Base-by-base conservation (phyloP, 306 rosid species). In the Fragaria iinumae region DNA sequence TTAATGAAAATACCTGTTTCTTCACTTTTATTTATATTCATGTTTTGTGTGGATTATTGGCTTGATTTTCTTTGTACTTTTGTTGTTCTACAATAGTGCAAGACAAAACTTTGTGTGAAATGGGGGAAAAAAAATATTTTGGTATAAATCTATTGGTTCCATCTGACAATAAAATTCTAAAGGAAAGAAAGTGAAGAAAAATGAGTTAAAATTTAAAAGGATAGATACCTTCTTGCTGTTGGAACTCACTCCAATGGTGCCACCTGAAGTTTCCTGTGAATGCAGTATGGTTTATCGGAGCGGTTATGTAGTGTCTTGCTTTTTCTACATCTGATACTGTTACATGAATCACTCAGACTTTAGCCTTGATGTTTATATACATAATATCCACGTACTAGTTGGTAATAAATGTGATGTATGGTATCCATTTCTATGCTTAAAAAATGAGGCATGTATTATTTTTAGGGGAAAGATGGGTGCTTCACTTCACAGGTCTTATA, bases 381-480 rank as follows among this genome's bases (percentile, higher is more conserved):
- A 20, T 1, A 53, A 48, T 27, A 38, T 38, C 36, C 27, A 55
- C 34, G 2, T 55, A 16, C 13, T 48, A 27, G 66, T 55, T n/a
- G 34, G 48, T 8, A 2, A 14, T 45, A 25, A 10, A 16, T 62
- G 10, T 53, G 69, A 44, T 4, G 34, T 62, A 16, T 32, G 2
- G n/a, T 14, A 49, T 64, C 41, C 44, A 78, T 62, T 11, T 39
- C 52, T 45, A 49, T 41, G 21, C 49, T 62, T 29, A 29, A 29
- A 25, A 52, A 62, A 9, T 71, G 38, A 50, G 29, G 36, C 34
- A 9, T 59, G n/a, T 39, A 60, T 43, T 67, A 60, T 73, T 12
- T 64, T 6, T 74, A 90, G 94, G 94, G 91, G 94, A 79, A 90
- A 81, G 80, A 76, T 90, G 80, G 94, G 95, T 12, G 87, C 90